Base-by-base conservation (phyloP, 495 filamentous ascomycete genomes). In the Neurospora tetrasperma region DNA sequence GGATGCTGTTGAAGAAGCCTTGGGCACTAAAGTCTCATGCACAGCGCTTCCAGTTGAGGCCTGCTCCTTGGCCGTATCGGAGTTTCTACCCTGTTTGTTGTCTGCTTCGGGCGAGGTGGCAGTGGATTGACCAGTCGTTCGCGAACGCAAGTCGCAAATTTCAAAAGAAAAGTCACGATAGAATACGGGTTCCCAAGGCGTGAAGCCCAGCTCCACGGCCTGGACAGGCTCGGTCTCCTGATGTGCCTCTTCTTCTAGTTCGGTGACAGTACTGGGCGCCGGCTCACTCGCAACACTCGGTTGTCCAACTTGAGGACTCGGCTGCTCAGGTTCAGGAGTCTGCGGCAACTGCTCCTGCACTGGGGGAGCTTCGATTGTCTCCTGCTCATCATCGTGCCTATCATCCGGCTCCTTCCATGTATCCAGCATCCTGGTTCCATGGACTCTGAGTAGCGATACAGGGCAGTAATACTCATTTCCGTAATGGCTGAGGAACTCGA, bases 391-490 rank as follows among this genome's bases (percentile, higher is more conserved):
- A 66, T 88, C 83, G 59, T 76, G 74, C 69, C 71, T 72, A 7
- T 78, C 69, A 72, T 79, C 78, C 16, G 74, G 78, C 72, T 94
- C 93, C 74, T 95, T 91, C 83, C 91, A 92, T 69, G 92, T 94
- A 74, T 99, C 94, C 82, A 99, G 88, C 96, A 98, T 98, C 10
- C 95, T 94, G 39, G 93, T 97, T 16, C 96, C 96, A 82, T 99
- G 96, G 12, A 98, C 91, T 68, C 96, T 89, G 42, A 99, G 85
- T 23, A 99, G 82, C 76, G 93, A 97, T 43, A 99, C 82, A 4
- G 96, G 96, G 74, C 96, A 99, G 82, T 95, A 99, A 79, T 92
- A 98, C 79, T 99, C 96, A 78, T 94, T 93, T 14, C 96, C 96
- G 82, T 95, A 98, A 79, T 99, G 96, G 7, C 87, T 93, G 73